phyloP scores from a whole-genome alignment of 345 rosid genomes.

The Arabis hirsuta region DNA sequence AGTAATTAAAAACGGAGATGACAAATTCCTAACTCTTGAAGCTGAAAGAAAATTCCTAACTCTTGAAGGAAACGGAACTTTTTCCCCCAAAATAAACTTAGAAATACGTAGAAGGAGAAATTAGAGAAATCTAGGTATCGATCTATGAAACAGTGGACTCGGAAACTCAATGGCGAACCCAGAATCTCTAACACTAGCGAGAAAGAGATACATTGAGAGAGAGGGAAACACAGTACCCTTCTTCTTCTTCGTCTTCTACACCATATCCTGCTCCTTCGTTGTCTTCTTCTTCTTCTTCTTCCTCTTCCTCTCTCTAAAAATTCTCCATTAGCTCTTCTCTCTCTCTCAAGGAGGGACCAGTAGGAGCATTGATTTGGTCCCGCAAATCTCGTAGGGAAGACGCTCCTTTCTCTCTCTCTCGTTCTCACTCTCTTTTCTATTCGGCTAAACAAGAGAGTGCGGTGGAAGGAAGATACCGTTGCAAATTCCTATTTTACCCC shows the following conservation, averaged over 20 bases:
- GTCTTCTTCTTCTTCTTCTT: conserved; percentile 22
- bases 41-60: background rate
- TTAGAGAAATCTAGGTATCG: conserved; percentile 24
- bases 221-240: conserved; percentile 24
- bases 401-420: conserved; percentile 42
- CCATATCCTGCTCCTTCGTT: conserved; percentile 26
- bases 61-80: background rate
- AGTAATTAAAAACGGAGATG: conserved; percentile 5
- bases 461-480: conserved; percentile 9
- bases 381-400: conserved; percentile 46
- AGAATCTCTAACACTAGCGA: conserved; percentile 12
- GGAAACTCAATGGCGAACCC: conserved; percentile 21
- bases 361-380: conserved; percentile 43
- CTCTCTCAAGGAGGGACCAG: conserved; percentile 39
- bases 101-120: conserved; percentile 20
- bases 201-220: background rate
- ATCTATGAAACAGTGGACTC: conserved; percentile 50
- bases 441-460: conserved; percentile 30
- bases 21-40: conserved; percentile 12
- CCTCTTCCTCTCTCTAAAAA: background rate
- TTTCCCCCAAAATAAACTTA: background rate
- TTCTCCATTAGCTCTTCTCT: background rate
- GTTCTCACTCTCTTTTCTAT: conserved; percentile 30
- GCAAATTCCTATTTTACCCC: conserved; percentile 42
- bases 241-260: conserved; percentile 16